Base-by-base conservation (phyloP, 768 basidiomycete species). In the Fomitopsis pulvina region DNA sequence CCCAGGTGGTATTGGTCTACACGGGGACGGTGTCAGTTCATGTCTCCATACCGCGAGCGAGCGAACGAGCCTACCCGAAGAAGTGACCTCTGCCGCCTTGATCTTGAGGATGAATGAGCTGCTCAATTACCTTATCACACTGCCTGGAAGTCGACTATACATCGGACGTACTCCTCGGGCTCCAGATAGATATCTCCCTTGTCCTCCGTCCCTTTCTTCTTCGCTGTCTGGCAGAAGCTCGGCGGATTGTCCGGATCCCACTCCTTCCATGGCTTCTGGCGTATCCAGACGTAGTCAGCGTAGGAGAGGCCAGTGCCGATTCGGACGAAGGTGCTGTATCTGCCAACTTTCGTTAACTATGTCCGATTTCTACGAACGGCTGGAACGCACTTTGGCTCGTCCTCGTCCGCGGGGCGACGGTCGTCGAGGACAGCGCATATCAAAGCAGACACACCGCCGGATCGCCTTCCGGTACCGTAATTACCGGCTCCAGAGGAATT, bases 21-120 rank as follows among this genome's bases (percentile, higher is more conserved):
- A 45, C 41, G 39, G 38, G 32, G 45, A 52, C 7, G 38, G 30
- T 25, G 18, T 21, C 20, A 26, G n/a, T 39, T 18, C 14, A 16
- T 14, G 4, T 37, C 34, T 16, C 20, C 10, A 41, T 11, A n/a
- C 16, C 18, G 3, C 12, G 8, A 22, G 11, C 20, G 3, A 41
- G 4, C 10, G 41, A 9, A 4, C 5, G 28, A 21, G 50, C 63
- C 34, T 51, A 85, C 92, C 86, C 39, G 89, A 77, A 9, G 75
- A 68, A 2, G 82, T 82, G 46, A 98, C 90, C 63, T 97, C 93
- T 0, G 94, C 89, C 0, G 91, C 95, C 67, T 98, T 98, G 49
- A 98, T 80, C 58, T 87, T 87, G 57, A 98, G 52, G 29, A 97
- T 86, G 65, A 99, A 98, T 0, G 95, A 96, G 57, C 94, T 96